These are phyloP conservation scores for Ulmus americana DNA, from an alignment of 331 rosid species.

Conservation along the genomic window DNA sequence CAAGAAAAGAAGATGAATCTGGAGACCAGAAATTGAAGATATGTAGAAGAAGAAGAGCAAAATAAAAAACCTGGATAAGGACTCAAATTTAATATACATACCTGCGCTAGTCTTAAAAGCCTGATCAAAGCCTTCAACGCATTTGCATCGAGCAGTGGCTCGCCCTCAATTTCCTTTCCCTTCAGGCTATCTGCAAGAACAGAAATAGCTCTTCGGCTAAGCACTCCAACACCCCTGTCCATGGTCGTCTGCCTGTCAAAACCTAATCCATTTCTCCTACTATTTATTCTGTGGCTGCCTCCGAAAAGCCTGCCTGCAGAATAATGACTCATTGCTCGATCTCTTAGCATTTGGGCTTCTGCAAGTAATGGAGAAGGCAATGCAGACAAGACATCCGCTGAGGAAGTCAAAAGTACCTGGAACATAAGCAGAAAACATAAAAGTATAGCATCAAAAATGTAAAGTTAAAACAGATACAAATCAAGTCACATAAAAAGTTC, in stretches of 20 bases:
- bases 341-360: constrained; percentile 95
- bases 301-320: constrained; percentile 90
- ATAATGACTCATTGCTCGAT: constrained; percentile 96
- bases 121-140: constrained; percentile 84
- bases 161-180: constrained; percentile 84
- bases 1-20: too few relatives aligned
- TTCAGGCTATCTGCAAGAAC: constrained; percentile 62
- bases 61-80: neutral
- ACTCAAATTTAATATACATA: constrained; percentile 25
- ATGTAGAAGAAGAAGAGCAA: neutral
- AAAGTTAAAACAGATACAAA: neutral
- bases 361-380: constrained; percentile 88
- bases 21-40: too few relatives aligned
- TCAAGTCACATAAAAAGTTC: neutral
- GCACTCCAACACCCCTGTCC: constrained; percentile 93
- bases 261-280: constrained; percentile 85
- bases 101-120: constrained; percentile 89
- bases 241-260: constrained; percentile 76
- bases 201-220: constrained; percentile 72
- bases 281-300: constrained; percentile 65
- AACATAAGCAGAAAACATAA: constrained; percentile 15
- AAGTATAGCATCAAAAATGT: neutral
- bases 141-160: constrained; percentile 74
- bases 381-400: constrained; percentile 93
- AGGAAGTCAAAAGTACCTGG: constrained; percentile 92